Percentiles rank a stretch among this genome's conserved stretches.
Conservation (phyloP, 306 rosid genomes). For the Amphicarpaea edgeworthii region DNA sequence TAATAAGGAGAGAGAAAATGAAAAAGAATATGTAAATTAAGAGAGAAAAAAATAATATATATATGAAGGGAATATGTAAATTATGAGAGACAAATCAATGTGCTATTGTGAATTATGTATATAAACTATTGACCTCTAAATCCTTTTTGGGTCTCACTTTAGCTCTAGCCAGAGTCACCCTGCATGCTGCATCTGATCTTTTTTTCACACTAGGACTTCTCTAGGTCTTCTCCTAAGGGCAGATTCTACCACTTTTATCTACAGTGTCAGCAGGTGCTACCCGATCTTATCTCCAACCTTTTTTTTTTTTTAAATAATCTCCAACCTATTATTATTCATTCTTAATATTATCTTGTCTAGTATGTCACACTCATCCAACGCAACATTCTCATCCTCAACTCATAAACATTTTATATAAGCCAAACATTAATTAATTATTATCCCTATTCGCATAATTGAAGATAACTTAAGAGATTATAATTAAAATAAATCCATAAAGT, state of each 20-base stretch:
- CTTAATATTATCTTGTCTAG: not conserved
- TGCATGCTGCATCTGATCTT: not conserved
- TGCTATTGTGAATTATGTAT: not conserved
- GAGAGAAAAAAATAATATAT: not conserved
- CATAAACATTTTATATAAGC: not conserved
- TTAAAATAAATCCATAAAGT: not conserved
- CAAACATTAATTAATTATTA: conserved; percentile 10
- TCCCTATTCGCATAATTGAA: not conserved
- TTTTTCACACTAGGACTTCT: not conserved
- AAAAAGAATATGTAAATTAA: conserved; percentile 3
- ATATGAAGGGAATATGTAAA: conserved; percentile 10
- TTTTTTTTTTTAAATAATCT: too few relatives aligned
- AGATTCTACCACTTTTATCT: not conserved
- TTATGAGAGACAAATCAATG: not conserved
- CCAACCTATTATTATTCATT: too few relatives aligned
- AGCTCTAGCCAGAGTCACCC: not conserved
- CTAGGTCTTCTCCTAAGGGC: not conserved
- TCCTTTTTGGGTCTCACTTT: too few relatives aligned
- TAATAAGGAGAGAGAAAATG: not conserved
- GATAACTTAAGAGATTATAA: not conserved
- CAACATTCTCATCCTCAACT: conserved; percentile 22
- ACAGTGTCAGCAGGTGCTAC: not conserved
- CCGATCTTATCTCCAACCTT: not conserved
- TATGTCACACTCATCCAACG: not conserved
- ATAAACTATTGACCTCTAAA: not conserved